Percentiles rank a stretch among this genome's conserved stretches.
phyloP scores from a whole-genome alignment of 306 rosid genomes.

The Lupinus albus region DNA sequence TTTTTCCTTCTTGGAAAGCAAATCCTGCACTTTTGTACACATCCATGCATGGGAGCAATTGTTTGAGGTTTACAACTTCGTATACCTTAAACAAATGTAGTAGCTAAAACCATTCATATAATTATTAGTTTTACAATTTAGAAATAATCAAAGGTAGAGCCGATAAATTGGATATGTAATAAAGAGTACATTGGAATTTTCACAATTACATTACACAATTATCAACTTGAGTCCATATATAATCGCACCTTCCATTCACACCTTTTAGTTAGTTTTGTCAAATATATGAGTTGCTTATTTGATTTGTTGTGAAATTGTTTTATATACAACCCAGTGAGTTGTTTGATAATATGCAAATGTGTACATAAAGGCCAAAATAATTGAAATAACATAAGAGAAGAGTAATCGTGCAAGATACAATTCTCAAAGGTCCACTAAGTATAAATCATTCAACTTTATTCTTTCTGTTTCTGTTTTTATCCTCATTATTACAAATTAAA shows the following conservation, averaged over 20 bases:
- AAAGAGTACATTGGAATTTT: constrained; percentile 2
- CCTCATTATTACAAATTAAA: not conserved
- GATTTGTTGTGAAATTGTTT: not conserved
- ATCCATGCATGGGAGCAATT: constrained; percentile 4
- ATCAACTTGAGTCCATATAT: too few relatives aligned
- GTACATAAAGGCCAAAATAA: constrained; percentile 6
- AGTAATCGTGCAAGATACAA: constrained; percentile 37
- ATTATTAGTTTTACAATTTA: constrained; percentile 30
- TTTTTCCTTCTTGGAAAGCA: not conserved
- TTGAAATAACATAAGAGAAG: constrained; percentile 5
- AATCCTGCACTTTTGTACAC: constrained; percentile 30
- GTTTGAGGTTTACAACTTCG: not conserved
- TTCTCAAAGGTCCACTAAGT: constrained; percentile 14
- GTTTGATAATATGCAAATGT: constrained; percentile 9
- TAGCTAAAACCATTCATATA: constrained; percentile 27
- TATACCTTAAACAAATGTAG: not conserved
- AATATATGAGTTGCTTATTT: not conserved
- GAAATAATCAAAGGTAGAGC: constrained; percentile 27
- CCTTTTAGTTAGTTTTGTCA: too few relatives aligned
- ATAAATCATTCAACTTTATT: not conserved
- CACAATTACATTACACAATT: too few relatives aligned
- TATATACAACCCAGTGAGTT: not conserved
- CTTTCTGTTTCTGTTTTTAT: not conserved
- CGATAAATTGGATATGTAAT: constrained; percentile 33
- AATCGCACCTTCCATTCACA: too few relatives aligned